A percentile compares a stretch with the other conserved stretches of the same genome.
Conservation (phyloP, 352 stramenopile species). For the Pythium monospermum region DNA sequence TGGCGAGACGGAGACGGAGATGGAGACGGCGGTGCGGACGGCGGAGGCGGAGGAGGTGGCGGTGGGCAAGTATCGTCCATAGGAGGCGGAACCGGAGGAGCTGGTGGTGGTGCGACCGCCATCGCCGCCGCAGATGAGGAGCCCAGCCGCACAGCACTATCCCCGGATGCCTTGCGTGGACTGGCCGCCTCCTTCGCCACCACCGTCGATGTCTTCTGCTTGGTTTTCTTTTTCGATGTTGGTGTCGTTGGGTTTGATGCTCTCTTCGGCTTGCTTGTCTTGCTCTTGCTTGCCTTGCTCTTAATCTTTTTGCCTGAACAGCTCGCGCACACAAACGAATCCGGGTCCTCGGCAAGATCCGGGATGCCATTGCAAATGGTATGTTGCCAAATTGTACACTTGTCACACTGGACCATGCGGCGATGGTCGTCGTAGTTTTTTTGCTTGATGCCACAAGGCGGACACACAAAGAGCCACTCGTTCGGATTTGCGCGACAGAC, state of each 20-base stretch:
- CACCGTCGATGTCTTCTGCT: not conserved
- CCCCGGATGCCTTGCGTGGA: too few relatives aligned
- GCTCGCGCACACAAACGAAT: constrained; percentile 49
- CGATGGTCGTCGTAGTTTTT: constrained; percentile 65
- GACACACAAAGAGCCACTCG: constrained; percentile 67
- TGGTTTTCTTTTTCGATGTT: constrained; percentile 2
- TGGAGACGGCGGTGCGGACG: constrained; percentile 12
- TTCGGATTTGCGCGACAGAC: constrained; percentile 25
- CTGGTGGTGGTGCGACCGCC: constrained; percentile 12
- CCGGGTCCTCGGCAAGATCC: constrained; percentile 38
- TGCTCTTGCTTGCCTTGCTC: constrained; percentile 1
- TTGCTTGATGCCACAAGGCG: constrained; percentile 44
- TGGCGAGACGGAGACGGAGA: constrained; percentile 9
- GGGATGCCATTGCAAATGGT: constrained; percentile 57
- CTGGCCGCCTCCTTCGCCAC: not conserved
- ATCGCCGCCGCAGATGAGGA: constrained; percentile 3
- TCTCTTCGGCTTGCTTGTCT: too few relatives aligned
- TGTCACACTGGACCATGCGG: constrained; percentile 72
- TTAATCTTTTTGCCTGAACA: constrained; percentile 23
- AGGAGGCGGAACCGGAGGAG: constrained; percentile 5
- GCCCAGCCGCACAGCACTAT: too few relatives aligned
- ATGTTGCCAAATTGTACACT: constrained; percentile 72
- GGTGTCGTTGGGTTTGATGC: too few relatives aligned
- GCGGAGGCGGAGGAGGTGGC: constrained; percentile 8
- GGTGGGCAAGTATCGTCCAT: not conserved